Evolutionary conservation across 768 basidiomycete species (phyloP), one percentile per base, ranked within the genome.

Genomic region (Glaciozyma antarctica): DNA sequence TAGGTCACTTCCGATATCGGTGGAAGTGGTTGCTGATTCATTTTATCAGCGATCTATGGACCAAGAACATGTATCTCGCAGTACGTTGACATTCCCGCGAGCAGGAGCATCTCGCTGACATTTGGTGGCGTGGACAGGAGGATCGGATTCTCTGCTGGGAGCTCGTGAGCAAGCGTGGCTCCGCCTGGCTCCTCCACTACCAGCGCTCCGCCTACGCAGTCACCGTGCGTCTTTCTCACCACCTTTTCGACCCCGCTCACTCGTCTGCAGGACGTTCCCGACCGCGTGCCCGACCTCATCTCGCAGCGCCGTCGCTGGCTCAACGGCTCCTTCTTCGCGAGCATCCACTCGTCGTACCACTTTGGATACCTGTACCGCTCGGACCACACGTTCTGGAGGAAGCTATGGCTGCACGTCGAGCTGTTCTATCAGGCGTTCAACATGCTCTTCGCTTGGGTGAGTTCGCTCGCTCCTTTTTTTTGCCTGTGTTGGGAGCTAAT

Each of bases 241-340:
- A n/a, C 13, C 22, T 34, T n/a, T 54, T 30, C 38, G 9, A 54
- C 13, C 8, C 24, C 47, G 28, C 28, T 10, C 43, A 59, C 24
- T 43, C 41, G 10, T 48, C 16, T 63, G 58, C 63, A 60, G 63
- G 68, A 73, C 58, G 58, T 62, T 0, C 65, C 64, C 6, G 61
- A 64, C 30, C 43, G 47, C 8, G 34, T 65, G 5, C 58, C 69
- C 7, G 65, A 67, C 54, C 72, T 77, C 68, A 77, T 77, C 70
- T 74, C 74, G 24, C 76, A 76, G 58, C 68, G 77, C 28, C 58
- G 77, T 48, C 65, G 77, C 61, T 77, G 77, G 77, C 82, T 99
- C 32, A 97, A 97, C 76, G 73, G 94, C 19, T 93, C 90, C 5
- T 98, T 99, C 84, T 99, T 99, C 77, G 95, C 93, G 15, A 90